Evolutionary conservation across 192 early-diverging fungal genomes (phyloP).

Genomic region (Chytriomyces hyalinus): DNA sequence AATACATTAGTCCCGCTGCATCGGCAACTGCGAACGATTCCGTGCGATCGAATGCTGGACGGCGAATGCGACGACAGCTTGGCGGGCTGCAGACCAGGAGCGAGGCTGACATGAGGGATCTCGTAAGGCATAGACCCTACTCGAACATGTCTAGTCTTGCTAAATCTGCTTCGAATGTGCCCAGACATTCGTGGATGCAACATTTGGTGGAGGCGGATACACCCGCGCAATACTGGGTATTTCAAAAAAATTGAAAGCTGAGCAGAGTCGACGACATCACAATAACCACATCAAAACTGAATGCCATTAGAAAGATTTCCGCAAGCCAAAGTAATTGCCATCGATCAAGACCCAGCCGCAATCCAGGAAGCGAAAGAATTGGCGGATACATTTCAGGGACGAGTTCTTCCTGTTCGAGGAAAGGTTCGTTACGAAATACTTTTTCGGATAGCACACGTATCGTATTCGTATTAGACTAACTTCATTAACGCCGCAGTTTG

Average conservation of each 20-base stretch:
- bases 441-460: not conserved
- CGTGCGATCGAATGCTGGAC: too few relatives aligned
- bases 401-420: constrained; percentile 62
- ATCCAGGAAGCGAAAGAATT: constrained; percentile 59
- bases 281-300: constrained; percentile 13
- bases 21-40: not conserved
- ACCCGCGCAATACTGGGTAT: constrained; percentile 68
- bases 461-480: not conserved
- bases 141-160: not conserved
- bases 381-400: constrained; percentile 48
- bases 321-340: constrained; percentile 65
- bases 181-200: constrained; percentile 67
- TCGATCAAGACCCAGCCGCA: constrained; percentile 76
- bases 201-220: constrained; percentile 79
- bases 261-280: too few relatives aligned
- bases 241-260: not conserved
- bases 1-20: constrained; percentile 42
- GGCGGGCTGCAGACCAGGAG: too few relatives aligned
- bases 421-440: constrained; percentile 13
- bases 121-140: not conserved
- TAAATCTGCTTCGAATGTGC: not conserved
- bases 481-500: constrained; percentile 51
- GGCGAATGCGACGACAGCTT: too few relatives aligned
- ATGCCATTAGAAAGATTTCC: constrained; percentile 15
- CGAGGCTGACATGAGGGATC: constrained; percentile 21